These are phyloP conservation scores for Penicillium sumatraense DNA, from an alignment of 2,329 filamentous ascomycete genomes.

Conservation along the genomic window DNA sequence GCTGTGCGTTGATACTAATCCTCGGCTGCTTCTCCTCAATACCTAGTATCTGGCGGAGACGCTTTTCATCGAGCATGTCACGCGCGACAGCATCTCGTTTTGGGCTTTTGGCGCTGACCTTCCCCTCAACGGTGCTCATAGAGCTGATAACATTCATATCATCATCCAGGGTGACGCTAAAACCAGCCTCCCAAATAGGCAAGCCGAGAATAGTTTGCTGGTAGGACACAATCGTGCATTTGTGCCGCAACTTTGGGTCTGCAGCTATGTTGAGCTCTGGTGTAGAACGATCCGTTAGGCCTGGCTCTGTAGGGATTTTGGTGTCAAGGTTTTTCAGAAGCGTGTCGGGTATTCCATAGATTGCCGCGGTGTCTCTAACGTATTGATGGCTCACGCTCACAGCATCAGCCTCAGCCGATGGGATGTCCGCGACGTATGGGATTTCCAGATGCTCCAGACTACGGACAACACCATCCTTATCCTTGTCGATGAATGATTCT, in stretches of 20 bases:
- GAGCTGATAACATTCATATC: not conserved
- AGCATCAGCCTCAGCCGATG: not conserved
- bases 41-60: not conserved
- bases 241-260: not conserved
- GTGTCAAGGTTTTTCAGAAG: not conserved
- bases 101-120: not conserved
- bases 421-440: not conserved
- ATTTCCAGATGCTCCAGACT: not conserved
- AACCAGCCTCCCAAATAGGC: not conserved
- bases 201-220: not conserved
- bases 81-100: not conserved
- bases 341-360: not conserved
- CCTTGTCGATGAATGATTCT: not conserved
- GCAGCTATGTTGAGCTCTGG: not conserved
- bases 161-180: not conserved
- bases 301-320: not conserved
- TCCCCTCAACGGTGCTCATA: not conserved
- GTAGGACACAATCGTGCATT: not conserved
- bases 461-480: not conserved
- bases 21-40: not conserved
- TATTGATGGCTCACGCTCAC: not conserved
- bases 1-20: not conserved
- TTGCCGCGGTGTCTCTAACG: not conserved
- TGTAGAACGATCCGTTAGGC: not conserved
- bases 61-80: not conserved